Evolutionary conservation across 768 basidiomycete genomes (phyloP), one percentile per base, ranked within the genome.

Genomic region (Boletus rubropictus): DNA sequence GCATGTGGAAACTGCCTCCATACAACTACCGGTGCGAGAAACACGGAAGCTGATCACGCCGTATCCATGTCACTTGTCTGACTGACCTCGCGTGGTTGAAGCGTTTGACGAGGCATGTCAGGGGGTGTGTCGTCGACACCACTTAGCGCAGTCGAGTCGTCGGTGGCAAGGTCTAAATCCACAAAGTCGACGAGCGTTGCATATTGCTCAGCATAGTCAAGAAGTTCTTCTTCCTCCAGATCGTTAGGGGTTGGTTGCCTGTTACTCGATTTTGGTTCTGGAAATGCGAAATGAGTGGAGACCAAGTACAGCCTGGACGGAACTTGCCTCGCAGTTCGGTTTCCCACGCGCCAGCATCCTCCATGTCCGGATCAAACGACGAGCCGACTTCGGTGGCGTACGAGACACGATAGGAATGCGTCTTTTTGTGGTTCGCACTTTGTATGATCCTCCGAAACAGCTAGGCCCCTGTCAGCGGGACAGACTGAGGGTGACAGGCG

Each of bases 341-440:
- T 60, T 86, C 84, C 84, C 83, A 86, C n/a, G 62, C 57, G 18
- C 55, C 66, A 4, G 77, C 61, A 47, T 86, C 83, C 28, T 88
- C 83, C 57, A 86, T 65, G 59, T 80, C 79, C 5, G 86, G 86
- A 59, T 88, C 86, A 48, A 86, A 78, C 1, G 86, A 87, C 14
- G 84, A 85, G 5, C 86, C 86, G 3, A 88, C 84, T 48, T 86
- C 84, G 15, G 68, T 59, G 22, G 77, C 73, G 50, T 83, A 88
- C 2, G 84, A 86, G 3, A 84, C 59, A 8, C 77, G 74, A 54
- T 82, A 86, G 2, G 72, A 62, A 57, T 86, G 77, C 3, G 60
- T 68, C 15, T 67, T 61, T 55, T 75, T 80, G 10, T 73, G 69
- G 27, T 71, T 73, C 11, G 77, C 66, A 57, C 76, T 79, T 7